Evolutionary conservation across 2,329 filamentous ascomycete species (phyloP).

Genomic region (Trichoderma sp.): DNA sequence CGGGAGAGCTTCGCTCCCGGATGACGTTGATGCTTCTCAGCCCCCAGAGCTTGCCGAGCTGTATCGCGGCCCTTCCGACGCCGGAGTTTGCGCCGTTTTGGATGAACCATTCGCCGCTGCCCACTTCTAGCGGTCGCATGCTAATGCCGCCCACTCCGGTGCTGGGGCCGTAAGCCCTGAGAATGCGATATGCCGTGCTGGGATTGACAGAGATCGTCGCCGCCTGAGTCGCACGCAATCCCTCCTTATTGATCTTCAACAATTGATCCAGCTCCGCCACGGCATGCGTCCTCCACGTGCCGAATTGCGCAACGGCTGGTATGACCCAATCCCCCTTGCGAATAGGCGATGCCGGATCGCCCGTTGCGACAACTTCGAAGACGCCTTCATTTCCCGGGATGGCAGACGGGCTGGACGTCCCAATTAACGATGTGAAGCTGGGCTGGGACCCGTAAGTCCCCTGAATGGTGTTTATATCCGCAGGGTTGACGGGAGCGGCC

Average conservation of each 20-base stretch:
- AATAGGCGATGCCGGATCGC: constrained; percentile 53
- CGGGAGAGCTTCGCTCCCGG: constrained; percentile 62
- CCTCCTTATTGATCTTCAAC: constrained; percentile 67
- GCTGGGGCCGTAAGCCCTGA: constrained; percentile 68
- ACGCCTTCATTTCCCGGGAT: constrained; percentile 89
- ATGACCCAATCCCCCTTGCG: constrained; percentile 89
- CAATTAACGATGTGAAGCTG: constrained; percentile 69
- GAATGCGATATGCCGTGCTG: constrained; percentile 89
- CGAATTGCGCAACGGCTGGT: constrained; percentile 76
- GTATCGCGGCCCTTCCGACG: constrained; percentile 86
- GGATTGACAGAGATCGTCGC: constrained; percentile 92
- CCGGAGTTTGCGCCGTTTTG: constrained; percentile 97
- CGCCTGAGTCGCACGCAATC: constrained; percentile 71
- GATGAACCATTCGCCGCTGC: constrained; percentile 80
- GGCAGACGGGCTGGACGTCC: constrained; percentile 71
- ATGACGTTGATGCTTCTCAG: constrained; percentile 88
- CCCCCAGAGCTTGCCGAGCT: constrained; percentile 82
- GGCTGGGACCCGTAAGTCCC: constrained; percentile 91
- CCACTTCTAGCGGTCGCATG: constrained; percentile 44
- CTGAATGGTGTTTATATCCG: constrained; percentile 97
- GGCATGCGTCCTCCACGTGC: constrained; percentile 93
- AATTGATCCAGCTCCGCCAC: constrained; percentile 57
- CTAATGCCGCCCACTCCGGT: constrained; percentile 46
- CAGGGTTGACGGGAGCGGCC: constrained; percentile 89
- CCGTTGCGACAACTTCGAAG: constrained; percentile 77